Evolutionary conservation across 2,329 filamentous ascomycete species (phyloP), one percentile per base, ranked within the genome.

Genomic region (Fusarium nurragi): DNA sequence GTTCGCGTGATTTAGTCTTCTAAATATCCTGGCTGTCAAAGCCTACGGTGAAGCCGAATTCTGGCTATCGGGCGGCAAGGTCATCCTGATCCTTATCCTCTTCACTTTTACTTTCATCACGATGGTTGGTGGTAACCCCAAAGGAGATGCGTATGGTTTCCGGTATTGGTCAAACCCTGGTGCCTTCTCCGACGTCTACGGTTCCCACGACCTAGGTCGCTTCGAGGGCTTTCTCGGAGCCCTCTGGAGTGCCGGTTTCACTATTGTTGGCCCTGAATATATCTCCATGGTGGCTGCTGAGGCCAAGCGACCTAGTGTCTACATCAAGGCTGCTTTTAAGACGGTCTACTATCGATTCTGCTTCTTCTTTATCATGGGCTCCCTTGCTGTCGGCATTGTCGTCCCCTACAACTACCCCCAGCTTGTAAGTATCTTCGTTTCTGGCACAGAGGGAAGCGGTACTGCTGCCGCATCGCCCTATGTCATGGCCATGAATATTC

Each of bases 101-200:
- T 89, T 92, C 74, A 77, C 82, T 71, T 93, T 90, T 77, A 93
- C 91, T n/a, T 90, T 94, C 72, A 83, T 94, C 68, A 88, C 87
- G 45, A 93, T 93, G 89, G 80, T 92, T 9, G 91, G 91, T 32
- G 91, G 90, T 26, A 94, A 94, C 67, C 91, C 91, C 0, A 73
- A 87, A 7, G 79, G 86, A 44, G 88, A 91, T 68, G 81, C 86
- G 3, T 92, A 88, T 70, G 90, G 90, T 19, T 93, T 93, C 73
- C 82, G 89, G 18, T 87, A 88, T 72, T 91, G 88, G 88, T 82
- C 80, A 5, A 67, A 73, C 32, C 74, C 77, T 2, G 76, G 74
- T 26, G 64, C 74, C 69, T 75, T 79, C 46, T 83, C 83, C 16
- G 83, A 88, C 64, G 55, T 65, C 59, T 83, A 88, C 59, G 83